Conservation (phyloP, 2,329 filamentous ascomycete species). For the Fusarium phyllophilum region DNA sequence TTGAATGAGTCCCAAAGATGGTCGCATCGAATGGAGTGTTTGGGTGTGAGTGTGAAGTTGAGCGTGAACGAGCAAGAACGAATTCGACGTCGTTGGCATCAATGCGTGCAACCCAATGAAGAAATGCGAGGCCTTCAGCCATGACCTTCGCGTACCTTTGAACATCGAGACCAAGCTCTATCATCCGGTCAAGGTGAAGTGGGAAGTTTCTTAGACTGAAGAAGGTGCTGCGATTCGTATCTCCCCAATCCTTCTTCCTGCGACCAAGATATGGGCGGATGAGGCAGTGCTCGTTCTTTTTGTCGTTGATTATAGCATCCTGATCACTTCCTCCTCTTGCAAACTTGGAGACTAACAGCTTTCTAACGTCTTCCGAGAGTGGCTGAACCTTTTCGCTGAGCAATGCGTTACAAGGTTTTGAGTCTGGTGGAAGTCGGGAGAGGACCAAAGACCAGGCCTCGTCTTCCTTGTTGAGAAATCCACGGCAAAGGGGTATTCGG, state of each 20-base stretch:
- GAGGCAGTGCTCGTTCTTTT: conserved; percentile 58
- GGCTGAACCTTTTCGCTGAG: conserved; percentile 46
- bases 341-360: conserved; percentile 35
- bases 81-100: conserved; percentile 67
- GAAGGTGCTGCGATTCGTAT: not conserved
- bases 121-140: conserved; percentile 60
- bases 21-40: not conserved
- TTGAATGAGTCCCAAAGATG: conserved; percentile 46
- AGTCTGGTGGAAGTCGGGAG: conserved; percentile 30
- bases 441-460: conserved; percentile 30
- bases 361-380: conserved; percentile 15
- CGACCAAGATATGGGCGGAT: conserved; percentile 61
- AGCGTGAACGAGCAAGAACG: conserved; percentile 54
- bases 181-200: conserved; percentile 61
- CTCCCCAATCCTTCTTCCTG: conserved; percentile 20
- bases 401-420: conserved; percentile 41
- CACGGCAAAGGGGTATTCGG: not conserved
- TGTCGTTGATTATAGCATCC: conserved; percentile 27
- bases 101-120: conserved; percentile 59
- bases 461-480: conserved; percentile 8
- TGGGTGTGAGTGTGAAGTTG: not conserved
- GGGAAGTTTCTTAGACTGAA: conserved; percentile 61
- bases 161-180: conserved; percentile 51
- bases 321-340: conserved; percentile 5
- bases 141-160: conserved; percentile 55